Conservation (phyloP, 768 basidiomycete genomes). For the Floccularia luteovirens region DNA sequence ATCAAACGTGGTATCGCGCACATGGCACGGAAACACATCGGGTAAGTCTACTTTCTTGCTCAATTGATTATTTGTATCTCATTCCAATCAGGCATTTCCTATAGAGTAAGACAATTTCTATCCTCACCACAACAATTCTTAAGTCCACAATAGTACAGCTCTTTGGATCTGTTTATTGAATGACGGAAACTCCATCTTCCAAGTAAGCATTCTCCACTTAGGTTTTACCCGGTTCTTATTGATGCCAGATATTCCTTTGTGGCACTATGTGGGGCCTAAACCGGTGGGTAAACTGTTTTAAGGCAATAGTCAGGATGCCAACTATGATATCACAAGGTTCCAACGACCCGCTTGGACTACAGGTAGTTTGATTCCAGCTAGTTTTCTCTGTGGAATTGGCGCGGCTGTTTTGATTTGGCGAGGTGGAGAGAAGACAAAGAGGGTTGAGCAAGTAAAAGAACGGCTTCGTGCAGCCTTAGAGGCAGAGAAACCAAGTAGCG, state of each 20-base stretch:
- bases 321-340: slow-evolving; percentile 27
- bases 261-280: slow-evolving; percentile 79
- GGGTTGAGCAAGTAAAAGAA: slow-evolving; percentile 55
- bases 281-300: slow-evolving; percentile 27
- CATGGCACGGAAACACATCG: slow-evolving; percentile 80
- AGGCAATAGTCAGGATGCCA: neutral
- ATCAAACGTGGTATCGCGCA: slow-evolving; percentile 81
- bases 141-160: slow-evolving; percentile 37
- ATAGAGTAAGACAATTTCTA: slow-evolving; percentile 38
- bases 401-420: slow-evolving; percentile 71
- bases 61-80: slow-evolving; percentile 5
- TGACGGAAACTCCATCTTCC: slow-evolving; percentile 78
- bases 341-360: slow-evolving; percentile 65
- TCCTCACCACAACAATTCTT: slow-evolving; percentile 1
- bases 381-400: slow-evolving; percentile 71
- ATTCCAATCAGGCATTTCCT: slow-evolving; percentile 66
- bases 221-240: no score
- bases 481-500: slow-evolving; percentile 10
- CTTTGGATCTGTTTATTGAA: slow-evolving; percentile 66
- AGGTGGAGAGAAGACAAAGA: slow-evolving; percentile 63
- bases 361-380: slow-evolving; percentile 59
- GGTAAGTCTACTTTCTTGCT: slow-evolving; percentile 24
- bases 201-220: slow-evolving; percentile 42
- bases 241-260: slow-evolving; percentile 58
- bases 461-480: slow-evolving; percentile 42